Conservation (phyloP, 345 rosid genomes). For the Linum lewisii region DNA sequence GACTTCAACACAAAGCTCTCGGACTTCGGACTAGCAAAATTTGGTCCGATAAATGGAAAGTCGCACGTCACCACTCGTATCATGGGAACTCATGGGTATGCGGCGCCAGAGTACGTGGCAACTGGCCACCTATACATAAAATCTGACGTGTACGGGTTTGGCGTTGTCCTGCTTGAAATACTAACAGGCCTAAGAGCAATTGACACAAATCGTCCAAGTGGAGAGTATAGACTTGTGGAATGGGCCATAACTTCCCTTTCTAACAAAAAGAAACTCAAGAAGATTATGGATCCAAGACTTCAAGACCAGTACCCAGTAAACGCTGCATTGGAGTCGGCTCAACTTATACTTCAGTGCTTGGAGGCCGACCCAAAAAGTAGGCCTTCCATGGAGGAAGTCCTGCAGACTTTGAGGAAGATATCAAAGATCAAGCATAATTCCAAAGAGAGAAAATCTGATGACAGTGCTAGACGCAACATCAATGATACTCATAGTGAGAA, state of each 20-base stretch:
- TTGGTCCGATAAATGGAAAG: conserved; percentile 57
- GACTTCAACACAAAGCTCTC: conserved; percentile 64
- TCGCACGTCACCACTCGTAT: conserved; percentile 63
- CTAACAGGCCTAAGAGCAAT: conserved; percentile 57
- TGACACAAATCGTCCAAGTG: conserved; percentile 43
- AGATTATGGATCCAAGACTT: conserved; percentile 62
- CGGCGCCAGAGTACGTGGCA: conserved; percentile 80
- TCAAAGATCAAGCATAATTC: conserved; percentile 18
- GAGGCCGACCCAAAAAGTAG: conserved; percentile 54
- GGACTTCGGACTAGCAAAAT: conserved; percentile 73
- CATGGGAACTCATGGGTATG: conserved; percentile 78
- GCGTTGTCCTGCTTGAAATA: conserved; percentile 66
- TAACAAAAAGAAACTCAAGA: conserved; percentile 41
- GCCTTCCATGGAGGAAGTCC: conserved; percentile 67
- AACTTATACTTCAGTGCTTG: conserved; percentile 39
- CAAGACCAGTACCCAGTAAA: conserved; percentile 38
- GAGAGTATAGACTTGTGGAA: conserved; percentile 40
- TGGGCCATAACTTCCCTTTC: conserved; percentile 48
- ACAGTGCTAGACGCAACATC: no score
- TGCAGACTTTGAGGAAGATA: conserved; percentile 28
- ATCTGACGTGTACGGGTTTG: conserved; percentile 86
- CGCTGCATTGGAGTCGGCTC: conserved; percentile 39
- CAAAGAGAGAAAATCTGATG: no score
- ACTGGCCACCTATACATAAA: conserved; percentile 69
- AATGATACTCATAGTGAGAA: no score